Evolutionary conservation across 2,329 filamentous ascomycete genomes (phyloP).

Genomic region (Orbilia brochopaga): DNA sequence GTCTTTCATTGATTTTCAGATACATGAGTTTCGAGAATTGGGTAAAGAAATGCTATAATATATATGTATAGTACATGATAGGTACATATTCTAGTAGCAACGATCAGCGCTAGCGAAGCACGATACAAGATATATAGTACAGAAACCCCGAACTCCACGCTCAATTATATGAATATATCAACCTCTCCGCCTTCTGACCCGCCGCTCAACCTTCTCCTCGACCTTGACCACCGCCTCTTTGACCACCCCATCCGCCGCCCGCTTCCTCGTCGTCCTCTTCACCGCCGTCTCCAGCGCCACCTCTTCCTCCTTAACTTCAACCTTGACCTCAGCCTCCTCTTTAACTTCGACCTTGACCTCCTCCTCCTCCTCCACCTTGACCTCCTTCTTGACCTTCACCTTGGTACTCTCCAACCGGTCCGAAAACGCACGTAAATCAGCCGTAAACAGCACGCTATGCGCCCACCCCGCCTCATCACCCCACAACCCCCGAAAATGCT

Average conservation of each 20-base stretch:
- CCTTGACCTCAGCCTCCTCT: constrained; percentile 53
- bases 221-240: constrained; percentile 51
- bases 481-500: constrained; percentile 89
- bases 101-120: too few species aligned
- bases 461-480: constrained; percentile 95
- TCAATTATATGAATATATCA: not conserved
- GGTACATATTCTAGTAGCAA: too few species aligned
- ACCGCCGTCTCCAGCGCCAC: constrained; percentile 56
- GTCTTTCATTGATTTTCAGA: too few species aligned
- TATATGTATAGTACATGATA: too few species aligned
- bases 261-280: constrained; percentile 51
- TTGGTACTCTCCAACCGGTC: constrained; percentile 61
- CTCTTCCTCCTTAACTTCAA: constrained; percentile 57
- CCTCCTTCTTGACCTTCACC: constrained; percentile 55
- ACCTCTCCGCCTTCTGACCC: constrained; percentile 41
- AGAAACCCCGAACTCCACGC: not conserved
- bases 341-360: constrained; percentile 58
- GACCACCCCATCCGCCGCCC: constrained; percentile 53
- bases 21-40: too few species aligned
- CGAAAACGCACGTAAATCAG: constrained; percentile 84
- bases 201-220: constrained; percentile 53
- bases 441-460: constrained; percentile 90
- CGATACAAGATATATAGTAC: not conserved
- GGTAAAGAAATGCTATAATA: too few species aligned
- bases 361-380: constrained; percentile 57